Percentiles rank a stretch among this genome's conserved stretches.
These are phyloP conservation scores for Lipomyces mesembrius DNA, from an alignment of 805 yeast genomes.

Conservation along the genomic window DNA sequence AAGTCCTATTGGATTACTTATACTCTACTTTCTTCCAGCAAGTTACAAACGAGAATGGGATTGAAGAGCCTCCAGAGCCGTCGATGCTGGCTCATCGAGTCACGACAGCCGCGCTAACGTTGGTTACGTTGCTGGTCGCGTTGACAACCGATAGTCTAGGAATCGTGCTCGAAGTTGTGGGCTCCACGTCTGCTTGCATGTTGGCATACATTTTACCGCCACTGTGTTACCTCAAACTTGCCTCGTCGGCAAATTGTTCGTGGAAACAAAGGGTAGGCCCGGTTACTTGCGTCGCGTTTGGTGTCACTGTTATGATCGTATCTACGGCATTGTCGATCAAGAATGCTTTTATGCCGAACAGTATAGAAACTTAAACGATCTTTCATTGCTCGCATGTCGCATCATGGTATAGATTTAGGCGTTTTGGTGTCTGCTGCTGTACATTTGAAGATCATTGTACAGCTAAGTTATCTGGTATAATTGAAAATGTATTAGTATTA, in stretches of 20 bases:
- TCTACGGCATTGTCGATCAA: conserved; percentile 50
- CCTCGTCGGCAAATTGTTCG: conserved; percentile 44
- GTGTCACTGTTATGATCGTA: conserved; percentile 73
- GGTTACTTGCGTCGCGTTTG: conserved; percentile 68
- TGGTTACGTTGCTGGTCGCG: conserved; percentile 74
- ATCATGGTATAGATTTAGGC: not conserved
- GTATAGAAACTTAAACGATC: not conserved
- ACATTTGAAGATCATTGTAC: not conserved
- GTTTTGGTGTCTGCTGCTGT: not conserved
- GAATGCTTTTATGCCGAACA: conserved; percentile 9
- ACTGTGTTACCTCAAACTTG: conserved; percentile 71
- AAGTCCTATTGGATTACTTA: conserved; percentile 72
- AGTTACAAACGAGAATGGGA: not conserved
- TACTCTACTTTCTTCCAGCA: conserved; percentile 20
- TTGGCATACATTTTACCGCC: conserved; percentile 95
- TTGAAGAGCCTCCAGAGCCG: conserved; percentile 12
- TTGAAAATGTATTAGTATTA: not conserved
- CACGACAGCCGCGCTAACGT: conserved; percentile 67
- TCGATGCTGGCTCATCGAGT: conserved; percentile 53
- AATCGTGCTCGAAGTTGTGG: conserved; percentile 83
- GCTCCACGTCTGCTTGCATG: conserved; percentile 89
- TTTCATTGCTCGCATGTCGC: not conserved
- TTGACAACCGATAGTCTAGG: conserved; percentile 84
- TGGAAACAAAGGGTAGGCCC: conserved; percentile 57
- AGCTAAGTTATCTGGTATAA: not conserved